Evolutionary conservation across 495 filamentous ascomycete genomes (phyloP).

Genomic region (Opeltia flavorubescens): DNA sequence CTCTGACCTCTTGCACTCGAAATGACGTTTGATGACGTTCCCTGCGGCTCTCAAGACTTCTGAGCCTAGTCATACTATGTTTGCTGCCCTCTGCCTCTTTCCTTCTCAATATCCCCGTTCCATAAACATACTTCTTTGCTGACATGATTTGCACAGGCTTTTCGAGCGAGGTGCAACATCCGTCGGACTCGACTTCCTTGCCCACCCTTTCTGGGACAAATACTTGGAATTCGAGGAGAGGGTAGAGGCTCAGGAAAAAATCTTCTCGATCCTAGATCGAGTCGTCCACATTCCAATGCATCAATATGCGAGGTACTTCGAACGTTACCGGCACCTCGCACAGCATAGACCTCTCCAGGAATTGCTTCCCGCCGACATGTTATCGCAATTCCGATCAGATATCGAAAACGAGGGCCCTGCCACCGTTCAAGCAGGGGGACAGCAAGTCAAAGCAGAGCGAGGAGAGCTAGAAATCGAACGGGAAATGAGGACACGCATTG

Average conservation of each 20-base stretch:
- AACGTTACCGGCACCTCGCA: slow-evolving; percentile 71
- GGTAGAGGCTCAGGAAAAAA: slow-evolving; percentile 69
- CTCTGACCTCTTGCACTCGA: slow-evolving; percentile 13
- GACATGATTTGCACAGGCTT: slow-evolving; percentile 42
- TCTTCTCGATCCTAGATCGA: slow-evolving; percentile 72
- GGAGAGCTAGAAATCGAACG: slow-evolving; percentile 70
- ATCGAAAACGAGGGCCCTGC: slow-evolving; percentile 44
- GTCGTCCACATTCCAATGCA: slow-evolving; percentile 92
- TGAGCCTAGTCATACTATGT: slow-evolving; percentile 39
- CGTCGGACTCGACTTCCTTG: slow-evolving; percentile 85
- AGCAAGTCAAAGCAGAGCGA: slow-evolving; percentile 33
- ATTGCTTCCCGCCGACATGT: slow-evolving; percentile 51
- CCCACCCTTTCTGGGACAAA: slow-evolving; percentile 97
- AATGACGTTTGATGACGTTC: slow-evolving; percentile 15
- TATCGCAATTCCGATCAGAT: slow-evolving; percentile 56
- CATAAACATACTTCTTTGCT: slow-evolving; percentile 17
- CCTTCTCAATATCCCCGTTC: slow-evolving; percentile 18
- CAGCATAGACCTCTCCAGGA: slow-evolving; percentile 59
- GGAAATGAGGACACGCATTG: slow-evolving; percentile 64
- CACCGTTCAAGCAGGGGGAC: slow-evolving; percentile 30
- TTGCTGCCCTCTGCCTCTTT: slow-evolving; percentile 29
- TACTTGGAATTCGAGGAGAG: slow-evolving; percentile 94
- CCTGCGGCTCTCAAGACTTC: slow-evolving; percentile 26
- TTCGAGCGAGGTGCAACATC: slow-evolving; percentile 80
- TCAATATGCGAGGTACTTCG: slow-evolving; percentile 90